A percentile compares a stretch with the other conserved stretches of the same genome.
Evolutionary conservation across 148 eudicot species (phyloP).

Genomic region (Dianthus caryophyllus): DNA sequence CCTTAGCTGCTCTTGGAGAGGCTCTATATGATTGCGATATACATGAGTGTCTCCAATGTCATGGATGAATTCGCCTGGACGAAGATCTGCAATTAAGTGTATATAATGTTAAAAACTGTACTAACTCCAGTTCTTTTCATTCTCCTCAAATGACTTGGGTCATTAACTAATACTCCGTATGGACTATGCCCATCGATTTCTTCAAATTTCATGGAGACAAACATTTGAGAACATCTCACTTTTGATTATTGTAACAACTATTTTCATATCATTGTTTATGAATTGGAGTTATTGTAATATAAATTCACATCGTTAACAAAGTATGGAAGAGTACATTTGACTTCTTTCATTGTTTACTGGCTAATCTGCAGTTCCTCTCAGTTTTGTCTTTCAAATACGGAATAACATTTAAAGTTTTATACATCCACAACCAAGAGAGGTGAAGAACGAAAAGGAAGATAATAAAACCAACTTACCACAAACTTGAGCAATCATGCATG

Average conservation of each 20-base stretch:
- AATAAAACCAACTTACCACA: slow-evolving; percentile 55
- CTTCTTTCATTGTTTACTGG: neutral
- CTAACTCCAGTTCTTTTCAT: no score
- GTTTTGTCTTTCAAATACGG: neutral
- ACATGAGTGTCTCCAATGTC: slow-evolving; percentile 90
- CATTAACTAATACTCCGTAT: no score
- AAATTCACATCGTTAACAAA: no score
- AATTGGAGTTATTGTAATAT: no score
- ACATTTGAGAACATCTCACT: no score
- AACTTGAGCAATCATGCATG: slow-evolving; percentile 96
- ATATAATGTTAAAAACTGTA: neutral
- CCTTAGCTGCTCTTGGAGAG: slow-evolving; percentile 73
- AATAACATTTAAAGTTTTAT: neutral
- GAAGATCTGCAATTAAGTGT: slow-evolving; percentile 47
- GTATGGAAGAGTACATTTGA: neutral
- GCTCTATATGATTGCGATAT: slow-evolving; percentile 67
- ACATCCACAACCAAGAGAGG: neutral
- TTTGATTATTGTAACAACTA: no score
- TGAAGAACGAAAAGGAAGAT: neutral
- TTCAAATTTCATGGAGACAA: no score
- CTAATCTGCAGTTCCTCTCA: neutral
- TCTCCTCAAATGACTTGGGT: no score
- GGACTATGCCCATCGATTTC: no score
- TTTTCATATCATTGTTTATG: no score
- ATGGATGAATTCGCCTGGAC: slow-evolving; percentile 84